phyloP scores from a whole-genome alignment of 1,284 basidiomycete genomes.

The Microbotryomycetes sp. region DNA sequence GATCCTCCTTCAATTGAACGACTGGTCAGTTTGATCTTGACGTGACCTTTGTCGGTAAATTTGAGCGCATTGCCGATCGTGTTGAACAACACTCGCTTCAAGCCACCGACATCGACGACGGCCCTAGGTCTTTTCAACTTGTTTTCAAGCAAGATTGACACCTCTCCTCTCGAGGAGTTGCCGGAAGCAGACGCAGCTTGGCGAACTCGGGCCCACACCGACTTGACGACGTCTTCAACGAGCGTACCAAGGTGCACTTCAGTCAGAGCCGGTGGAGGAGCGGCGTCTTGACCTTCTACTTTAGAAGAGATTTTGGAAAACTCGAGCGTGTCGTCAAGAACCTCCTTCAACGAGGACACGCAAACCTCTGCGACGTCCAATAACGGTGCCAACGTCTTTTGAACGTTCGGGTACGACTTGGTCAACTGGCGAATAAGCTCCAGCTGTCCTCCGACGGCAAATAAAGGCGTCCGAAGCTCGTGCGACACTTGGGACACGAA shows the following conservation, averaged over 20 bases:
- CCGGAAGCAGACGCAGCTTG: not conserved
- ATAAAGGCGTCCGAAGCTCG: slow-evolving; percentile 38
- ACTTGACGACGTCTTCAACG: slow-evolving; percentile 14
- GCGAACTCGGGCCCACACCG: slow-evolving; percentile 14
- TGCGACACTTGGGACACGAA: slow-evolving; percentile 39
- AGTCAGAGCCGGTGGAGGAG: not conserved
- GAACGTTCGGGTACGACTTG: not conserved
- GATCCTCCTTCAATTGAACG: not conserved
- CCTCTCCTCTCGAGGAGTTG: slow-evolving; percentile 30
- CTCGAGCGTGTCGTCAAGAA: slow-evolving; percentile 36
- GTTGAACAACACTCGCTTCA: slow-evolving; percentile 42
- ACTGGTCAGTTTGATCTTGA: not conserved
- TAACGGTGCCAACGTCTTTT: not conserved
- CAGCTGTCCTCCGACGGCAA: slow-evolving; percentile 34
- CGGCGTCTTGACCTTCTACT: not conserved
- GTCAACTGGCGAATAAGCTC: slow-evolving; percentile 21
- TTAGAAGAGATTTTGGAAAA: slow-evolving; percentile 28
- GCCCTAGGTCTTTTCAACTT: slow-evolving; percentile 31
- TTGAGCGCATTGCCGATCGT: slow-evolving; percentile 44
- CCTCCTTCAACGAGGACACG: slow-evolving; percentile 27
- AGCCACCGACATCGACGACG: slow-evolving; percentile 11
- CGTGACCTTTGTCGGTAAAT: slow-evolving; percentile 38
- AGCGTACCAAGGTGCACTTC: slow-evolving; percentile 21
- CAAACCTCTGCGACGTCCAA: slow-evolving; percentile 29
- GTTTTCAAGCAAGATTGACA: slow-evolving; percentile 25